A percentile compares a stretch with the other conserved stretches of the same genome.
phyloP scores from a whole-genome alignment of 129 eudicot genomes.

The Scalesia atractyloides region DNA sequence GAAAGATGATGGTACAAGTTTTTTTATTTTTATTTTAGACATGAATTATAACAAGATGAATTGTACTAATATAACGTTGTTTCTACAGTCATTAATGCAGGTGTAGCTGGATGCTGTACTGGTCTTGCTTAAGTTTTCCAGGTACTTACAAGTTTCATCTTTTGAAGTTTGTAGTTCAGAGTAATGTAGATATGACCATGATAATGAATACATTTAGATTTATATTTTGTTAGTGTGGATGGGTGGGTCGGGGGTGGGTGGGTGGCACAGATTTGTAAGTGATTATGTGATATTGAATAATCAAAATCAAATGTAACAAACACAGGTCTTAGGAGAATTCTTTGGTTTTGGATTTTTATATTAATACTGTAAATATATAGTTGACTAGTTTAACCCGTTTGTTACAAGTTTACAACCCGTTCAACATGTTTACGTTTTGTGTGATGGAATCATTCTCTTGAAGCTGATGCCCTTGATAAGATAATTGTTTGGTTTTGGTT shows the following conservation, averaged over 20 bases:
- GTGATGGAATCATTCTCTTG: too few relatives aligned
- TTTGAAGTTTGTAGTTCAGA: background rate
- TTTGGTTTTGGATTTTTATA: background rate
- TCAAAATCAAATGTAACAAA: background rate
- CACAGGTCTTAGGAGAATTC: background rate
- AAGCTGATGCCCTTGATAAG: too few relatives aligned
- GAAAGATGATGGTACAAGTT: conserved; percentile 80
- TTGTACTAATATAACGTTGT: conserved; percentile 5
- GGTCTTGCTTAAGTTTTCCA: conserved; percentile 96
- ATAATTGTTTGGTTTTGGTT: background rate
- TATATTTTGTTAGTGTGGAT: too few relatives aligned
- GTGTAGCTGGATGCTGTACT: conserved; percentile 98
- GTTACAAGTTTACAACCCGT: too few relatives aligned
- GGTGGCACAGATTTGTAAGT: background rate
- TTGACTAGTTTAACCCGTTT: too few relatives aligned
- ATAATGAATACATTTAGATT: too few relatives aligned
- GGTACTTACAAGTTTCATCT: conserved; percentile 41
- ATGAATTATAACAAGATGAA: background rate
- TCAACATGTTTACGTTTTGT: too few relatives aligned
- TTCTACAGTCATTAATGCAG: conserved; percentile 76
- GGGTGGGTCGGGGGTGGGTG: background rate
- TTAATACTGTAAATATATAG: too few relatives aligned
- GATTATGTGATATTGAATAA: background rate
- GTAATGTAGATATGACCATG: background rate
- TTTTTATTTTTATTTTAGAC: conserved; percentile 4